Percentiles rank a stretch among this genome's conserved stretches.
These are phyloP conservation scores for Lithohypha guttulata DNA, from an alignment of 2,329 filamentous ascomycete species.

Conservation along the genomic window DNA sequence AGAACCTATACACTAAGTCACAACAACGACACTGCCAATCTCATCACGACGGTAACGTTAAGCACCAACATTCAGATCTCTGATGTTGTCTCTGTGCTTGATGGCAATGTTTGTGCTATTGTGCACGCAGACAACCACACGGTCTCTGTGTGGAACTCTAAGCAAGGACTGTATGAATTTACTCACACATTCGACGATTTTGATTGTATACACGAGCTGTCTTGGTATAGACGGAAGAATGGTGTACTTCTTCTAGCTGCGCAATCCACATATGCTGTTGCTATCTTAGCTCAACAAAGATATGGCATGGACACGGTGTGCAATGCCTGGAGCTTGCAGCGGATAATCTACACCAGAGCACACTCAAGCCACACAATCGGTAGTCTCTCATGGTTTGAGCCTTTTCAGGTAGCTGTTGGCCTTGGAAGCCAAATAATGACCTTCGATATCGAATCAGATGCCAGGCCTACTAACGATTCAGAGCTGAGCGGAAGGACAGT, in stretches of 20 bases:
- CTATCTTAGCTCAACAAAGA: constrained; percentile 74
- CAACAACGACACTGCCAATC: neutral
- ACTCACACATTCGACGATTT: constrained; percentile 61
- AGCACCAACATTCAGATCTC: neutral
- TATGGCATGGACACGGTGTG: constrained; percentile 85
- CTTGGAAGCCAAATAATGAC: constrained; percentile 86
- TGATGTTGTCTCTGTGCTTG: neutral
- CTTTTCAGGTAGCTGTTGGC: constrained; percentile 76
- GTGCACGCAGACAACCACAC: constrained; percentile 63
- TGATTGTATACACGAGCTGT: constrained; percentile 71
- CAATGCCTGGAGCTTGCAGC: constrained; percentile 78
- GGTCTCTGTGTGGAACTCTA: constrained; percentile 84
- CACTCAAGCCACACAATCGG: constrained; percentile 83
- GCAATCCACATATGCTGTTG: constrained; percentile 77
- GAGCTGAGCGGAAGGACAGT: neutral
- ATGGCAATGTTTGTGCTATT: constrained; percentile 63
- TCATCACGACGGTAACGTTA: too few species aligned
- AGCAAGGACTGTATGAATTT: constrained; percentile 70
- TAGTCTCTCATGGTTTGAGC: constrained; percentile 81
- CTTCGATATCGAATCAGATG: constrained; percentile 54
- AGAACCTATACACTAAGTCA: too few species aligned
- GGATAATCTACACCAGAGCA: constrained; percentile 70
- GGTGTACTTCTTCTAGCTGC: constrained; percentile 81
- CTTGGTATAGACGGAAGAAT: constrained; percentile 89
- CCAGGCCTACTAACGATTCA: neutral